Conservation (phyloP, 371 early-diverging fungal genomes). For the Gilbertella persicaria region DNA sequence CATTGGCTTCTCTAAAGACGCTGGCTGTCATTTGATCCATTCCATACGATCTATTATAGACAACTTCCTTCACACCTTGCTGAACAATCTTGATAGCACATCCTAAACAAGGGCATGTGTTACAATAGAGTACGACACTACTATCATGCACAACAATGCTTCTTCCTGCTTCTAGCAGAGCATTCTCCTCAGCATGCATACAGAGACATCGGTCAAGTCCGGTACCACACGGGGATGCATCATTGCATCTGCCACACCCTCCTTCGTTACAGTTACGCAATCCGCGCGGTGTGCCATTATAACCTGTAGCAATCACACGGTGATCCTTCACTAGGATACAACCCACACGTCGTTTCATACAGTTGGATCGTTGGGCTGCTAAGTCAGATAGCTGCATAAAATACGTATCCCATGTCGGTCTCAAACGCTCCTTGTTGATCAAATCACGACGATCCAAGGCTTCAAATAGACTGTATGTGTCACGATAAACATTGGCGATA, state of each 20-base stretch:
- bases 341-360: constrained; percentile 98
- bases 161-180: constrained; percentile 92
- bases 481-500: constrained; percentile 59
- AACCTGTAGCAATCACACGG: constrained; percentile 94
- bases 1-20: constrained; percentile 81
- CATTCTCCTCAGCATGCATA: constrained; percentile 99
- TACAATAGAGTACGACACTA: constrained; percentile 86
- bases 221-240: constrained; percentile 72
- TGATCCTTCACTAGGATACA: constrained; percentile 91
- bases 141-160: constrained; percentile 69
- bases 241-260: constrained; percentile 95
- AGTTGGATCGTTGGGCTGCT: constrained; percentile 83
- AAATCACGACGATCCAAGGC: constrained; percentile 57
- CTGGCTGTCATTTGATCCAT: constrained; percentile 86
- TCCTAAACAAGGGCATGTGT: constrained; percentile 87
- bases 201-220: constrained; percentile 91
- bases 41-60: constrained; percentile 84
- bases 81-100: constrained; percentile 98
- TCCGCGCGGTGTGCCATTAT: constrained; percentile 97
- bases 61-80: constrained; percentile 89
- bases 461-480: constrained; percentile 34
- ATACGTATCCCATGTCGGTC: constrained; percentile 96
- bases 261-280: constrained; percentile 93
- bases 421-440: constrained; percentile 68
- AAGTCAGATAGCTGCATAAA: constrained; percentile 96